These are phyloP conservation scores for Xanthoconium purpureum DNA, from an alignment of 768 basidiomycete species.

Conservation along the genomic window DNA sequence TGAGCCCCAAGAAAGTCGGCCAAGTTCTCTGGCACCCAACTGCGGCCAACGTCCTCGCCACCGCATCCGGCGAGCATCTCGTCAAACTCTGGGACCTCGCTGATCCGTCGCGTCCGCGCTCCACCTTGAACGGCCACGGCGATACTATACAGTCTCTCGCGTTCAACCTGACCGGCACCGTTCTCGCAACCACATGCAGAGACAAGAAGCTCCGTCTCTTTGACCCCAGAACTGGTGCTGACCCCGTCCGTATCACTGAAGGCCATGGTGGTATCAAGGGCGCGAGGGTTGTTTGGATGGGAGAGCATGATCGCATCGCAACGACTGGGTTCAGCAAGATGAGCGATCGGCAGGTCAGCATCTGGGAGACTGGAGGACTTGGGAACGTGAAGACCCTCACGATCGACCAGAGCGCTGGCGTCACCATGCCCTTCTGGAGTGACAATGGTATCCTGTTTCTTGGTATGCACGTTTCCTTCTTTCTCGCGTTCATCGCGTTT, in stretches of 20 bases:
- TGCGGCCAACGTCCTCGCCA: slow-evolving; percentile 81
- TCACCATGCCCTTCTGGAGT: slow-evolving; percentile 96
- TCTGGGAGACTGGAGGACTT: slow-evolving; percentile 87
- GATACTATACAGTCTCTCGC: slow-evolving; percentile 86
- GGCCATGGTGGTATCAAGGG: slow-evolving; percentile 95
- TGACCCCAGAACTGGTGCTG: slow-evolving; percentile 79
- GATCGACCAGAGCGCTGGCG: slow-evolving; percentile 89
- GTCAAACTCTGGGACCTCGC: slow-evolving; percentile 93
- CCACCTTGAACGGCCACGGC: slow-evolving; percentile 67
- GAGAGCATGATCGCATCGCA: slow-evolving; percentile 80
- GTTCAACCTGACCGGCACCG: slow-evolving; percentile 77
- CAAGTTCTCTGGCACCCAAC: slow-evolving; percentile 94
- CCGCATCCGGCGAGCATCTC: slow-evolving; percentile 76
- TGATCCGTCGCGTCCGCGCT: slow-evolving; percentile 59
- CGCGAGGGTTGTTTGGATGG: slow-evolving; percentile 86
- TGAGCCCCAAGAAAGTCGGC: slow-evolving; percentile 83
- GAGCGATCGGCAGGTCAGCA: slow-evolving; percentile 85
- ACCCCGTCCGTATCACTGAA: slow-evolving; percentile 79
- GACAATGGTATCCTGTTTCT: slow-evolving; percentile 91
- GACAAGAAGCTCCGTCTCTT: slow-evolving; percentile 92
- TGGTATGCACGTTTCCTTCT: slow-evolving; percentile 39
- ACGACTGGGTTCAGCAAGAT: slow-evolving; percentile 97
- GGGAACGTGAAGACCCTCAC: slow-evolving; percentile 71
- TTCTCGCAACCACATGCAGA: slow-evolving; percentile 85
- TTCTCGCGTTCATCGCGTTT: not conserved